Conservation (phyloP, 1,284 basidiomycete genomes). For the Marasmius sp. region DNA sequence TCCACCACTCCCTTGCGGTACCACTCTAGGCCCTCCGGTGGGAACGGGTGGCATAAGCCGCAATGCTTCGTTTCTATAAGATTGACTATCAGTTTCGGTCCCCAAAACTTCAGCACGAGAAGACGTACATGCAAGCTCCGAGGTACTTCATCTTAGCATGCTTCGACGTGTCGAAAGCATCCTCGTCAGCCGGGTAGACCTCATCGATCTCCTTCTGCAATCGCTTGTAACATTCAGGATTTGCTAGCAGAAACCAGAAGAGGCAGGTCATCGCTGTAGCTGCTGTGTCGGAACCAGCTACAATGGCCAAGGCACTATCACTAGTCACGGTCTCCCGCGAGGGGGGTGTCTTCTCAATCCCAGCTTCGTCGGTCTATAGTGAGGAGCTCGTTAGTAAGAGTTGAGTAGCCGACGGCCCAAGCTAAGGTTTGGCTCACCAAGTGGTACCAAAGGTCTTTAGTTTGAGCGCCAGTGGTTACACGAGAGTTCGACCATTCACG, state of each 20-base stretch:
- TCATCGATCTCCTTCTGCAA: constrained; percentile 36
- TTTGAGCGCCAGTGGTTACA: constrained; percentile 27
- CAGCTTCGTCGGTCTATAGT: constrained; percentile 40
- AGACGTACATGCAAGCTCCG: constrained; percentile 36
- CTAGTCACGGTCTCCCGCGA: constrained; percentile 32
- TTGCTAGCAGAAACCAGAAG: constrained; percentile 33
- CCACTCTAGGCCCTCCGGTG: constrained; percentile 21
- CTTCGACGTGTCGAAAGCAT: constrained; percentile 25
- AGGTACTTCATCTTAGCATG: constrained; percentile 32
- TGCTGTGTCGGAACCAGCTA: constrained; percentile 43
- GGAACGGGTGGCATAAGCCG: constrained; percentile 25
- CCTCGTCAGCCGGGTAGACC: constrained; percentile 21
- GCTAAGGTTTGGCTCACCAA: constrained; percentile 14
- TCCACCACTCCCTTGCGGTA: constrained; percentile 15
- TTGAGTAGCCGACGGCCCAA: background rate
- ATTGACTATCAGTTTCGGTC: background rate
- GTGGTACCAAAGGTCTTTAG: constrained; percentile 36
- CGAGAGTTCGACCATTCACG: constrained; percentile 28
- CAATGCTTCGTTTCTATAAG: constrained; percentile 36
- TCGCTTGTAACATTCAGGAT: constrained; percentile 30
- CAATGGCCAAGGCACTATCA: constrained; percentile 33
- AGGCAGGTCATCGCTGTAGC: constrained; percentile 31
- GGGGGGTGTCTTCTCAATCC: constrained; percentile 29
- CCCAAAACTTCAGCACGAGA: background rate
- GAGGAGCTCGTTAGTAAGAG: background rate